phyloP scores from a whole-genome alignment of 1,139 yeast species.

The Sugiyamaella xylanicola region DNA sequence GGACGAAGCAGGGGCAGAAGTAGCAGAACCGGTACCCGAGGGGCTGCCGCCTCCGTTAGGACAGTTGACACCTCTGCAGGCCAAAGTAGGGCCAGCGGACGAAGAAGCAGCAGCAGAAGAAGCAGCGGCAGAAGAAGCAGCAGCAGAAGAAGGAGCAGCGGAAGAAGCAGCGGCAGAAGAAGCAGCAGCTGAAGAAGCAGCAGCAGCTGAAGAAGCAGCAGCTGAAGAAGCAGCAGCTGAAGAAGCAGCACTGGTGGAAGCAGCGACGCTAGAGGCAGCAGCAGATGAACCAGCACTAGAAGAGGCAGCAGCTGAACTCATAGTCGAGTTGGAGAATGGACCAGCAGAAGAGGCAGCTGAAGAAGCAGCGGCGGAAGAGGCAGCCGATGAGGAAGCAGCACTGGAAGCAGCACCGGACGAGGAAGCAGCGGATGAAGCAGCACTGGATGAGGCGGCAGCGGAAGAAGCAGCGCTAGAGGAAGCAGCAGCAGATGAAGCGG shows the following conservation, averaged over 20 bases:
- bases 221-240: neutral
- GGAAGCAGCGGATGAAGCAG: neutral
- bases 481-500: constrained; percentile 12
- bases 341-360: neutral
- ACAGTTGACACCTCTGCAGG: neutral
- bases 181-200: constrained; percentile 9
- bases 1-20: constrained; percentile 2
- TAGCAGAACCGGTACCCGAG: neutral
- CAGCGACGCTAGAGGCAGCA: neutral
- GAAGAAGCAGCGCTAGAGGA: constrained; percentile 10
- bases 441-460: constrained; percentile 1
- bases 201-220: constrained; percentile 3
- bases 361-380: neutral
- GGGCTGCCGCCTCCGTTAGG: too few relatives aligned
- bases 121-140: constrained; percentile 5
- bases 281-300: constrained; percentile 4
- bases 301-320: neutral
- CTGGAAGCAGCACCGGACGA: constrained; percentile 5
- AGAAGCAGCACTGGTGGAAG: constrained; percentile 3
- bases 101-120: neutral
- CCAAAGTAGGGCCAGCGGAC: neutral
- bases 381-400: constrained; percentile 3
- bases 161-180: neutral
- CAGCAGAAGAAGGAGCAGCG: constrained; percentile 3
- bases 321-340: neutral